Conservation (phyloP, 495 filamentous ascomycete species). For the Tuber borchii region DNA sequence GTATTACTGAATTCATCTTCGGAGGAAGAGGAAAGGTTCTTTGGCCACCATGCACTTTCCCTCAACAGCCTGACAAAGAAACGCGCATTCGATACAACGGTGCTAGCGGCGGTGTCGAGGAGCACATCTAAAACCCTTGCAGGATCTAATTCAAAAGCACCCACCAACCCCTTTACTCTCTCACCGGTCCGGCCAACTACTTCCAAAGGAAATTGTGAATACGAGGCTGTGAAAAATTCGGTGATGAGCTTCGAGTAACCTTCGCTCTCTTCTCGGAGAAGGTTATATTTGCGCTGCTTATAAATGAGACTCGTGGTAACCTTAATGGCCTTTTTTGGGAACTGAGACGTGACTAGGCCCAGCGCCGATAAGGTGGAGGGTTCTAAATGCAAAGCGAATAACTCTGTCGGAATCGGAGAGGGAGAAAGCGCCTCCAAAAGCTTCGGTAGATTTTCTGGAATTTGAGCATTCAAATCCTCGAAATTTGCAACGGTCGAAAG, state of each 20-base stretch:
- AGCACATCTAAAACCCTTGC: conserved; percentile 90
- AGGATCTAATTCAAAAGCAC: conserved; percentile 88
- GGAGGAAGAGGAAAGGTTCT: conserved; percentile 44
- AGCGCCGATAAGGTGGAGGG: conserved; percentile 63
- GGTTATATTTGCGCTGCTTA: conserved; percentile 91
- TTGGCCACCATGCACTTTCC: conserved; percentile 95
- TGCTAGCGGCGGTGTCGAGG: conserved; percentile 78
- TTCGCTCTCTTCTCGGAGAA: conserved; percentile 91
- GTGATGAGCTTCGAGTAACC: conserved; percentile 85
- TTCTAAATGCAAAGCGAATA: conserved; percentile 82
- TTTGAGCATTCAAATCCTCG: conserved; percentile 51
- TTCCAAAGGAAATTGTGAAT: conserved; percentile 46
- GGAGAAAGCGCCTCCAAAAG: conserved; percentile 58
- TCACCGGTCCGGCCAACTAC: conserved; percentile 61
- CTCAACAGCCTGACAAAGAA: conserved; percentile 91
- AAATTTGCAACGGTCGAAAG: conserved; percentile 74
- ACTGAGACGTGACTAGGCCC: conserved; percentile 74
- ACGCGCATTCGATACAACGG: conserved; percentile 73
- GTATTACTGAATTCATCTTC: conserved; percentile 40
- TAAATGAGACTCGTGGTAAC: conserved; percentile 89
- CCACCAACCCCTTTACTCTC: conserved; percentile 81
- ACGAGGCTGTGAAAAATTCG: conserved; percentile 70
- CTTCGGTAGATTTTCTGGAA: conserved; percentile 37
- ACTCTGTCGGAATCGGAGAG: conserved; percentile 60
- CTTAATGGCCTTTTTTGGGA: conserved; percentile 72